Evolutionary conservation across 1,284 basidiomycete species (phyloP).

Genomic region (Ceraceosorus bombacis): DNA sequence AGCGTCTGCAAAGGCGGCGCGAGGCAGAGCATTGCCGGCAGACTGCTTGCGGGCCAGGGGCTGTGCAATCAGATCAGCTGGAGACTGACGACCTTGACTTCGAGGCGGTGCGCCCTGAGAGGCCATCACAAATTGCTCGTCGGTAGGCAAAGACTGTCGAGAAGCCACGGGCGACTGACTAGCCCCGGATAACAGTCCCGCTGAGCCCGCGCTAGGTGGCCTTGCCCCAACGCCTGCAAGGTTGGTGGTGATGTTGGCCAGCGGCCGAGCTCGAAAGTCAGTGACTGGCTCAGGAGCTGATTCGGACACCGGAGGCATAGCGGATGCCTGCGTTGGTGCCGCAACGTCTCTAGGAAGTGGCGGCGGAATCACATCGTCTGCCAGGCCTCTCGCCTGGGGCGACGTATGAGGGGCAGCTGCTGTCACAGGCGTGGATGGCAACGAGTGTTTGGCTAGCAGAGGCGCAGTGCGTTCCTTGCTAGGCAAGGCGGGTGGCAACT

Average conservation of each 20-base stretch:
- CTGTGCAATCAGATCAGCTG: no score
- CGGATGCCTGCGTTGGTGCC: conserved; percentile 3
- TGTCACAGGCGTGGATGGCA: no score
- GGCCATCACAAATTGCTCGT: no score
- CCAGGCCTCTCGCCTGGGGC: not conserved
- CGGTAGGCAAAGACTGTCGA: no score
- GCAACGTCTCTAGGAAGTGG: conserved; percentile 21
- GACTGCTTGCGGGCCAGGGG: no score
- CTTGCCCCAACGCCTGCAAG: no score
- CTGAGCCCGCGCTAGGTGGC: no score
- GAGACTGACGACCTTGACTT: no score
- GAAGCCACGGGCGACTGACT: no score
- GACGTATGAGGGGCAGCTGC: no score
- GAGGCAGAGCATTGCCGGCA: not conserved
- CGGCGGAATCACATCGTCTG: conserved; percentile 29
- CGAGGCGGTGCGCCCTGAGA: no score
- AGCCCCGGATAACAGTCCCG: no score
- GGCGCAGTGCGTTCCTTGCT: not conserved
- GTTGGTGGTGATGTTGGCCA: conserved; percentile 13
- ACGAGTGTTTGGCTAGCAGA: conserved; percentile 2
- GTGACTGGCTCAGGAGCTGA: conserved; percentile 27
- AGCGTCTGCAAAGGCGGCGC: conserved; percentile 13
- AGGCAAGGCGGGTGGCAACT: not conserved
- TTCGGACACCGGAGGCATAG: conserved; percentile 12
- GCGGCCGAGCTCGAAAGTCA: conserved; percentile 31